Percentiles rank a stretch among this genome's conserved stretches.
Conservation (phyloP, 495 filamentous ascomycete species). For the Trichoderma erinaceum region DNA sequence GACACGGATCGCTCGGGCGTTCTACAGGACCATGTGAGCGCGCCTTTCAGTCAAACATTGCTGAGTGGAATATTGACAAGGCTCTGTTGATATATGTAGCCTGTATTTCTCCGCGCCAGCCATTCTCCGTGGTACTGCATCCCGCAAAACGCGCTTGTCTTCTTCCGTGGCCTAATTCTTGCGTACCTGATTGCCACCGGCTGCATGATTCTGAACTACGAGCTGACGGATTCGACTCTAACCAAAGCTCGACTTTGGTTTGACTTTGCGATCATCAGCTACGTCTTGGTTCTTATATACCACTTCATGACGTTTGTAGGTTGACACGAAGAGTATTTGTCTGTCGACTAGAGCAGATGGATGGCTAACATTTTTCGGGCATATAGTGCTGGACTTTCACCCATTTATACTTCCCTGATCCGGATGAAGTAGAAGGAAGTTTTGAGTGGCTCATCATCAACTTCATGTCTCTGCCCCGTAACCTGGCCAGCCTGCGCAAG, state of each 20-base stretch:
- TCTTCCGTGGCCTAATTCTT: constrained; percentile 34
- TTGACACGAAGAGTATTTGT: not conserved
- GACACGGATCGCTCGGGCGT: not conserved
- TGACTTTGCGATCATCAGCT: constrained; percentile 42
- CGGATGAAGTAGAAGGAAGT: constrained; percentile 25
- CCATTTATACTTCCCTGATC: constrained; percentile 40
- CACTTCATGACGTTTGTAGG: constrained; percentile 38
- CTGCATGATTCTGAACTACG: constrained; percentile 37
- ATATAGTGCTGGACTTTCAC: constrained; percentile 43
- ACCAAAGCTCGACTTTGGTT: constrained; percentile 38
- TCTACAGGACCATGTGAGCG: constrained; percentile 4
- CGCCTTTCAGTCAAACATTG: constrained; percentile 6
- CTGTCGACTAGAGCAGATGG: not conserved
- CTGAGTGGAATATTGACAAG: not conserved
- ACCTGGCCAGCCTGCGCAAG: constrained; percentile 29
- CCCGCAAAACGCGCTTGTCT: constrained; percentile 36
- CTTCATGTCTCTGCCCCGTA: constrained; percentile 34
- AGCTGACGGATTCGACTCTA: constrained; percentile 29
- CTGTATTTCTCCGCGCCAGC: constrained; percentile 46
- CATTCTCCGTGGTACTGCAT: constrained; percentile 45
- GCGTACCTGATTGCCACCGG: constrained; percentile 39
- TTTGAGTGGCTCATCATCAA: constrained; percentile 26
- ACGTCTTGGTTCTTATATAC: constrained; percentile 38
- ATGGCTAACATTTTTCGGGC: constrained; percentile 14
- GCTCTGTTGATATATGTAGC: constrained; percentile 20